Evolutionary conservation across 2,329 filamentous ascomycete genomes (phyloP).

Genomic region (Arthrobotrys sinensis): DNA sequence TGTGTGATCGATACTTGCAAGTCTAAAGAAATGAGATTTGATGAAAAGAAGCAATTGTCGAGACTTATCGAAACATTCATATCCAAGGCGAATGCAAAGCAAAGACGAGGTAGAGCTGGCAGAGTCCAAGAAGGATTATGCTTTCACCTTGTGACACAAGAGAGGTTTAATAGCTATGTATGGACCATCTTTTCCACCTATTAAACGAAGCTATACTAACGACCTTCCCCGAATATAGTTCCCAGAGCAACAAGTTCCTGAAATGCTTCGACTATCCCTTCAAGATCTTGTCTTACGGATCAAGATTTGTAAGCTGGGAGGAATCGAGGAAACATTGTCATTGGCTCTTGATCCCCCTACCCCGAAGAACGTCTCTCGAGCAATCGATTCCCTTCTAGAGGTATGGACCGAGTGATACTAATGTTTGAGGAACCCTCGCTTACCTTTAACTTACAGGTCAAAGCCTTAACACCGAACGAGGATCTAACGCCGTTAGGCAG

Average conservation of each 20-base stretch:
- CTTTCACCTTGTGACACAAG: conserved; percentile 94
- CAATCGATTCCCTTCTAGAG: conserved; percentile 92
- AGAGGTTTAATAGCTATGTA: conserved; percentile 82
- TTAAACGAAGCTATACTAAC: conserved; percentile 7
- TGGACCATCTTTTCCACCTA: conserved; percentile 24
- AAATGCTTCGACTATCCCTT: conserved; percentile 92
- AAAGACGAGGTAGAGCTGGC: conserved; percentile 91
- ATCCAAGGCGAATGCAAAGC: conserved; percentile 93
- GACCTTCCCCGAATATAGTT: conserved; percentile 71
- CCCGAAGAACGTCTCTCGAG: conserved; percentile 90
- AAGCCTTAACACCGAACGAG: conserved; percentile 82
- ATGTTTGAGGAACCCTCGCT: conserved; percentile 7
- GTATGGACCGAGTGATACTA: conserved; percentile 69
- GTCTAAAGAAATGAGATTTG: conserved; percentile 97
- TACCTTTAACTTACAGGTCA: conserved; percentile 55
- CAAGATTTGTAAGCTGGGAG: conserved; percentile 96
- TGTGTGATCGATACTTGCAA: conserved; percentile 97
- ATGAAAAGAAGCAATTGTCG: conserved; percentile 91
- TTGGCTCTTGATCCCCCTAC: conserved; percentile 92
- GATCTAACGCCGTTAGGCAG: conserved; percentile 88
- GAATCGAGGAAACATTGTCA: conserved; percentile 89
- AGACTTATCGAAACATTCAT: conserved; percentile 95
- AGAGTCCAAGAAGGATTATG: conserved; percentile 95
- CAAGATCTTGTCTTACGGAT: conserved; percentile 96
- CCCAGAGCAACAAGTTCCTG: conserved; percentile 93